These are phyloP conservation scores for Cercospora nicotianae DNA, from an alignment of 2,329 filamentous ascomycete genomes.

Conservation along the genomic window DNA sequence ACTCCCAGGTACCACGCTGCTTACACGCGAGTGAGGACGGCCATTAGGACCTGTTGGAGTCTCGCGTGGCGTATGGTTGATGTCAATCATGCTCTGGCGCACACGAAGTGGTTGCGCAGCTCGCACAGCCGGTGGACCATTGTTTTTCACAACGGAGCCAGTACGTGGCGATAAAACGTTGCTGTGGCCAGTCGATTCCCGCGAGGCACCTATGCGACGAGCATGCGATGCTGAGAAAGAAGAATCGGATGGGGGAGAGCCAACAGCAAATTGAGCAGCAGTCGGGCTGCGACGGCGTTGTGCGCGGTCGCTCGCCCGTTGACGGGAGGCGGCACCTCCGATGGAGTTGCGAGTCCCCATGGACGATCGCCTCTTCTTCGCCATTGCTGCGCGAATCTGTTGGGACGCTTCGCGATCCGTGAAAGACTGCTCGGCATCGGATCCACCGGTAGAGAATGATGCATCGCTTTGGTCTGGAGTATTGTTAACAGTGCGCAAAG, in stretches of 20 bases:
- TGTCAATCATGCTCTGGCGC: constrained; percentile 27
- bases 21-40: constrained; percentile 18
- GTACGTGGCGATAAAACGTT: constrained; percentile 61
- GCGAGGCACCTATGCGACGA: constrained; percentile 64
- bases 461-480: constrained; percentile 33
- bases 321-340: constrained; percentile 38
- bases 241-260: constrained; percentile 56
- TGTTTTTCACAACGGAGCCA: constrained; percentile 57
- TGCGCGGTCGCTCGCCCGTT: constrained; percentile 38
- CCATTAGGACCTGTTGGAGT: constrained; percentile 13
- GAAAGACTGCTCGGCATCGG: constrained; percentile 24
- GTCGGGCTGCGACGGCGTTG: constrained; percentile 60
- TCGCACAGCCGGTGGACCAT: constrained; percentile 15
- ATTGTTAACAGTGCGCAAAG: constrained; percentile 21
- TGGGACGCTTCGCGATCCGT: constrained; percentile 32
- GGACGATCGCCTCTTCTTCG: constrained; percentile 46
- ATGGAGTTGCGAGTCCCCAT: constrained; percentile 27
- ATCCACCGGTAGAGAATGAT: constrained; percentile 24
- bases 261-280: constrained; percentile 41
- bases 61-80: constrained; percentile 17
- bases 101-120: constrained; percentile 9
- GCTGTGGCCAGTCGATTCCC: constrained; percentile 48
- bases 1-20: constrained; percentile 17
- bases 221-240: constrained; percentile 67
- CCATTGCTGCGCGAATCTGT: constrained; percentile 50